A percentile compares a stretch with the other conserved stretches of the same genome.
These are phyloP conservation scores for Tylopilus sp. DNA, from an alignment of 768 basidiomycete genomes.

Conservation along the genomic window DNA sequence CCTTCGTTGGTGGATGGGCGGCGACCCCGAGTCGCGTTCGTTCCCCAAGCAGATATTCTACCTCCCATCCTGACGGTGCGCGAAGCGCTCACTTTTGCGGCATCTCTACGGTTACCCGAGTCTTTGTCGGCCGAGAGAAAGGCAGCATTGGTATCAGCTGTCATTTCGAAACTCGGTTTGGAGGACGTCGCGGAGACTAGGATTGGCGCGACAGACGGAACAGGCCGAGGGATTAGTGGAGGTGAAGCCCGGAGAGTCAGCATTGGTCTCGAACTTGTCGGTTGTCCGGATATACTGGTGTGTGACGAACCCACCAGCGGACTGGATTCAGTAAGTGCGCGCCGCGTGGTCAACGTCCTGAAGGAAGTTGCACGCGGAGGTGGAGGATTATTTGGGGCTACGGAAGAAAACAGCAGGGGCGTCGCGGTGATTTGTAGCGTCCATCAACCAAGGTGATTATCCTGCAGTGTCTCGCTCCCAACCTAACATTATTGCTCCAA, in stretches of 20 bases:
- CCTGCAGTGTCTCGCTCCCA: background rate
- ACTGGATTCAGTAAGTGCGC: slow-evolving; percentile 85
- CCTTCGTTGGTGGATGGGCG: slow-evolving; percentile 33
- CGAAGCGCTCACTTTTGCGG: slow-evolving; percentile 83
- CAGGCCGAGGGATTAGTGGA: slow-evolving; percentile 81
- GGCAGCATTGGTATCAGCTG: slow-evolving; percentile 56
- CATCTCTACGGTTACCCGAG: slow-evolving; percentile 80
- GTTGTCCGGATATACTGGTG: slow-evolving; percentile 78
- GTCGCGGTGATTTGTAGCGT: slow-evolving; percentile 85
- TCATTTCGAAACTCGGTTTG: slow-evolving; percentile 80
- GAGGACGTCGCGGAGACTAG: slow-evolving; percentile 61
- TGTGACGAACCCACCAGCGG: slow-evolving; percentile 85
- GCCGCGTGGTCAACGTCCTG: slow-evolving; percentile 74
- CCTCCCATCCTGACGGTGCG: slow-evolving; percentile 76
- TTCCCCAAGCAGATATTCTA: slow-evolving; percentile 83
- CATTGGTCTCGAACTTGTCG: slow-evolving; percentile 86
- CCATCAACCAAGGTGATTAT: slow-evolving; percentile 69
- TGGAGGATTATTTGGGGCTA: slow-evolving; percentile 21
- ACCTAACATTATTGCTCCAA: slow-evolving; percentile 21
- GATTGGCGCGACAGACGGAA: slow-evolving; percentile 64
- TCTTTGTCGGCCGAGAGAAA: slow-evolving; percentile 60
- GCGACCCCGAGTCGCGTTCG: slow-evolving; percentile 70
- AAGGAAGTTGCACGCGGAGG: slow-evolving; percentile 62
- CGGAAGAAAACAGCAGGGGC: slow-evolving; percentile 43
- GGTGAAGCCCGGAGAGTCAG: slow-evolving; percentile 90